phyloP scores from a whole-genome alignment of 495 filamentous ascomycete genomes.

The Chaetomium fimeti region DNA sequence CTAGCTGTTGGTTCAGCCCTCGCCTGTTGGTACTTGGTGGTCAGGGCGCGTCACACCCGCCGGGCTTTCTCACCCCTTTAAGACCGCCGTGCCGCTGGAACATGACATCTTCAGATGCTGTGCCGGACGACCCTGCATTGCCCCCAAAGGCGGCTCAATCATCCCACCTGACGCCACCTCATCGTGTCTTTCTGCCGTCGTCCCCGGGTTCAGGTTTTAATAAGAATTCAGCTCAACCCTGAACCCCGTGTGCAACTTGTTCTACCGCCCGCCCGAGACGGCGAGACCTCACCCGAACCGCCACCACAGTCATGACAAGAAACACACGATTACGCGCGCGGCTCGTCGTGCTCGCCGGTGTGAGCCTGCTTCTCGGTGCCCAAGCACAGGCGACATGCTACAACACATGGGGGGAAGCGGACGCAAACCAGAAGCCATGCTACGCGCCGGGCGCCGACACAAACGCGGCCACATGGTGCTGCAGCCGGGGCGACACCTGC shows the following conservation, averaged over 20 bases:
- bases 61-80: background rate
- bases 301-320: slow-evolving; percentile 10
- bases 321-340: background rate
- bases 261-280: background rate
- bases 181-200: background rate
- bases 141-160: background rate
- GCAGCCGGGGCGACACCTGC: slow-evolving; percentile 26
- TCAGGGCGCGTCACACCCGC: background rate
- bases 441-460: background rate
- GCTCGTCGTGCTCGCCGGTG: slow-evolving; percentile 10
- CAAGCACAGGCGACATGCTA: slow-evolving; percentile 22
- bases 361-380: background rate
- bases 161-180: background rate
- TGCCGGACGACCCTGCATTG: background rate
- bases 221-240: background rate
- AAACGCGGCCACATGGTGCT: slow-evolving; percentile 20
- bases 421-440: slow-evolving; percentile 23
- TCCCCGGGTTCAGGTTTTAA: background rate
- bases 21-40: slow-evolving; percentile 2
- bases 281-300: background rate
- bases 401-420: slow-evolving; percentile 25
- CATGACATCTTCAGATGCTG: slow-evolving; percentile 5
- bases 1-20: slow-evolving; percentile 7
- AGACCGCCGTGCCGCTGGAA: slow-evolving; percentile 8
- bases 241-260: no score